A percentile compares a stretch with the other conserved stretches of the same genome.
phyloP scores from a whole-genome alignment of 306 rosid species.

The Castanospermum australe region DNA sequence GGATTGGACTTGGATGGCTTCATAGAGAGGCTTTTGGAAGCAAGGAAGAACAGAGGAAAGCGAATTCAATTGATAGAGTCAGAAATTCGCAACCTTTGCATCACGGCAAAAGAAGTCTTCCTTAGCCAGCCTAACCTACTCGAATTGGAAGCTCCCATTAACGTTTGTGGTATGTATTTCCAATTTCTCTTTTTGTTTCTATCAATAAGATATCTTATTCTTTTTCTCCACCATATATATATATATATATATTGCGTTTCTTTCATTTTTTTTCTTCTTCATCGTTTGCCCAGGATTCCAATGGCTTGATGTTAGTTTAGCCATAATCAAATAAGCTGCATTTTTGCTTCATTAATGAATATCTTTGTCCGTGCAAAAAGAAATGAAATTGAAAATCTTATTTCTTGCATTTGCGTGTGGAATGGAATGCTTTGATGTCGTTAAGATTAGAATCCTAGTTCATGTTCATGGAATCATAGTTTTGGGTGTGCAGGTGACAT shows the following conservation, averaged over 20 bases:
- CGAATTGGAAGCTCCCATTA: conserved; percentile 86
- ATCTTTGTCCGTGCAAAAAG: too few species aligned
- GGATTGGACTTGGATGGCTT: conserved; percentile 82
- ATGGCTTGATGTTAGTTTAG: neutral
- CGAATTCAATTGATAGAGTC: conserved; percentile 64
- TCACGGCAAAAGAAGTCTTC: conserved; percentile 66
- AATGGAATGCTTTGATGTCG: neutral
- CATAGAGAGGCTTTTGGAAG: conserved; percentile 76
- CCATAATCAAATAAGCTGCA: neutral
- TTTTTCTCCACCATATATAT: neutral
- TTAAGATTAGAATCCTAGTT: neutral
- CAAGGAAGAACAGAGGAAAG: conserved; percentile 64
- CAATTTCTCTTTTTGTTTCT: neutral
- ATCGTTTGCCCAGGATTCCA: neutral
- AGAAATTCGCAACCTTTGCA: conserved; percentile 81
- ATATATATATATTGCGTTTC: neutral
- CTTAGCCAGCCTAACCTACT: conserved; percentile 78
- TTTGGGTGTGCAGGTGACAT: conserved; percentile 60
- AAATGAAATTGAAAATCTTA: too few species aligned
- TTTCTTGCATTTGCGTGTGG: neutral
- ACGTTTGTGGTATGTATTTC: conserved; percentile 77
- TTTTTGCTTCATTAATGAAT: too few species aligned
- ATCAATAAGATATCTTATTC: neutral
- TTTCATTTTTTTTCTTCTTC: too few species aligned
- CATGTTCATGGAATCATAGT: neutral